Evolutionary conservation across 768 basidiomycete species (phyloP).

Genomic region (Xerocomus brunneocitrinus): DNA sequence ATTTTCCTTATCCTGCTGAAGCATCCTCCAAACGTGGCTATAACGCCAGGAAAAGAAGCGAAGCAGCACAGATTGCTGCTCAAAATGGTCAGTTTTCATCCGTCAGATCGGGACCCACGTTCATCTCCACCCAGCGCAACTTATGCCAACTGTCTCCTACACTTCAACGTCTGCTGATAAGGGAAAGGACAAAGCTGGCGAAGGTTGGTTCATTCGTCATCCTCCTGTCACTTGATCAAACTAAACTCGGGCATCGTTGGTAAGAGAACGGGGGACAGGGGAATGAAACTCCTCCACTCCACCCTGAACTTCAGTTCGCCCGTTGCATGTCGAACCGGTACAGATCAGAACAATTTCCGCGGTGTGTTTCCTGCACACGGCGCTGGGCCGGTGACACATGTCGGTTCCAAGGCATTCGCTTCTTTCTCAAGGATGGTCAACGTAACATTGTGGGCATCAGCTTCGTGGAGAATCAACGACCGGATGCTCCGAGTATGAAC

Average conservation of each 20-base stretch:
- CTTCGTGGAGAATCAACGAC: constrained; percentile 61
- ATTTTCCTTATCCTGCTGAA: constrained; percentile 17
- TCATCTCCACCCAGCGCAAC: constrained; percentile 36
- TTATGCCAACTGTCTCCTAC: constrained; percentile 44
- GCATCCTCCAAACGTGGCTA: constrained; percentile 60
- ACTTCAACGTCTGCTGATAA: constrained; percentile 35
- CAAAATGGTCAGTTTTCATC: constrained; percentile 49
- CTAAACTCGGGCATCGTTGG: constrained; percentile 28
- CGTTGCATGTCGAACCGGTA: constrained; percentile 85
- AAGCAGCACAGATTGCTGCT: constrained; percentile 60
- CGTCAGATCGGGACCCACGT: constrained; percentile 7
- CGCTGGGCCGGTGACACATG: constrained; percentile 88
- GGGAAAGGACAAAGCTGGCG: constrained; percentile 42
- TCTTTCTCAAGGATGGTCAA: constrained; percentile 61
- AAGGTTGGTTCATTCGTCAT: constrained; percentile 29
- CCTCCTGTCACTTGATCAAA: constrained; percentile 1
- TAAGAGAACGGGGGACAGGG: constrained; percentile 27
- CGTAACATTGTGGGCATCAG: constrained; percentile 60
- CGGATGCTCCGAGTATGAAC: constrained; percentile 56
- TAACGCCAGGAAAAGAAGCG: constrained; percentile 67
- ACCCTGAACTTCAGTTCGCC: constrained; percentile 70
- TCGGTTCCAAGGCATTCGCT: constrained; percentile 81
- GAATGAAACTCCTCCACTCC: constrained; percentile 33
- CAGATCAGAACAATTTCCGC: constrained; percentile 65
- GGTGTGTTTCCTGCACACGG: constrained; percentile 79